Conservation (phyloP, 768 basidiomycete species). For the Astraeus odoratus region DNA sequence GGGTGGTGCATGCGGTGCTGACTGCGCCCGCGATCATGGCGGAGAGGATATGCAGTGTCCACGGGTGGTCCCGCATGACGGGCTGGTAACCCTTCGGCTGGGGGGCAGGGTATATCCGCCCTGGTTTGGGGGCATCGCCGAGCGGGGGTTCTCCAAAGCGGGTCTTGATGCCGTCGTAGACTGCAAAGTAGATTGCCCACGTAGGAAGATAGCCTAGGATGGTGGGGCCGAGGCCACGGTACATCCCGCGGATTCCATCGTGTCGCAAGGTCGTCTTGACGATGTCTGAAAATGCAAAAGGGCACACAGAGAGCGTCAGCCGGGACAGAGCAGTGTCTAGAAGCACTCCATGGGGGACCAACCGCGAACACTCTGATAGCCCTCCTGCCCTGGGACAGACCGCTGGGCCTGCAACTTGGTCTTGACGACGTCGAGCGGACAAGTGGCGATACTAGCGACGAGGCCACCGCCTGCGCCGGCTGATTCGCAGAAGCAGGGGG, state of each 20-base stretch:
- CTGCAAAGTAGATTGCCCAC: conserved; percentile 98
- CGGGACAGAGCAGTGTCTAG: no score
- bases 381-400: conserved; percentile 55
- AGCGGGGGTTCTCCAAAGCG: conserved; percentile 64
- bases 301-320: conserved; percentile 1
- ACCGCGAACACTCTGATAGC: conserved; percentile 77
- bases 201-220: conserved; percentile 95
- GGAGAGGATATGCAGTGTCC: conserved; percentile 85
- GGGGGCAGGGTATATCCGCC: conserved; percentile 70
- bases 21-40: conserved; percentile 94
- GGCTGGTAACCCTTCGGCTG: conserved; percentile 85
- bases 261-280: conserved; percentile 48
- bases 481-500: conserved; percentile 19
- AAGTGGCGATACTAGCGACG: conserved; percentile 88
- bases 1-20: conserved; percentile 92
- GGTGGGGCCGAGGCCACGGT: conserved; percentile 96
- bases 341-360: conserved; percentile 17
- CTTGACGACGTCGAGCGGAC: conserved; percentile 97
- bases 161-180: conserved; percentile 93
- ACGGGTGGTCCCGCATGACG: conserved; percentile 70
- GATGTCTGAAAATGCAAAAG: conserved; percentile 36
- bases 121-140: conserved; percentile 28
- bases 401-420: conserved; percentile 96
- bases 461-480: conserved; percentile 96
- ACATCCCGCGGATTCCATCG: conserved; percentile 83